A percentile compares a stretch with the other conserved stretches of the same genome.
These are phyloP conservation scores for Nicotiana undulata DNA, from an alignment of 257 asterid species.

Conservation along the genomic window DNA sequence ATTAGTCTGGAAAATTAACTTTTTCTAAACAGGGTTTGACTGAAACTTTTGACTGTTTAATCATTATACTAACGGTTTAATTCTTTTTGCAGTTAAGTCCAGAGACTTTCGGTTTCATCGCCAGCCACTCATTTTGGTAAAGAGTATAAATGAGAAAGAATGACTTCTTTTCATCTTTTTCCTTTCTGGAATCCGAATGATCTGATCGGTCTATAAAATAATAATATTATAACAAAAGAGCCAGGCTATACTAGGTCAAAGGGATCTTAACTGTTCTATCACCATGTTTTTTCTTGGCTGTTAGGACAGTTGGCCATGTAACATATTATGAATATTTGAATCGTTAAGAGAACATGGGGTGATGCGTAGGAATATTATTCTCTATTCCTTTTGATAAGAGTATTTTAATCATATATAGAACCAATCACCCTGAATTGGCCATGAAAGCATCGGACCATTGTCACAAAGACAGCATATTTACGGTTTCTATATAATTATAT, in stretches of 20 bases:
- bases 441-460: not conserved
- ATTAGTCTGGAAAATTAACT: conserved; percentile 4
- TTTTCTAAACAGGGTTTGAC: conserved; percentile 14
- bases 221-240: not conserved
- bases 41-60: conserved; percentile 10
- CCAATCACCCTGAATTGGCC: not conserved
- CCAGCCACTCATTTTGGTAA: conserved; percentile 14
- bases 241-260: conserved; percentile 9
- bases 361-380: conserved; percentile 32
- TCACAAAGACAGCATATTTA: not conserved
- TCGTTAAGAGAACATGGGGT: conserved; percentile 43
- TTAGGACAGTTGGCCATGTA: conserved; percentile 37
- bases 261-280: conserved; percentile 24
- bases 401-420: not conserved
- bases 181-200: not conserved
- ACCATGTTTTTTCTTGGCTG: conserved; percentile 18
- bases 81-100: not conserved
- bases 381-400: conserved; percentile 7
- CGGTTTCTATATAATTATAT: not conserved
- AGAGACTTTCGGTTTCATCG: conserved; percentile 2
- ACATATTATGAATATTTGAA: conserved; percentile 27
- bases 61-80: conserved; percentile 3
- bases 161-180: conserved; percentile 4
- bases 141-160: not conserved
- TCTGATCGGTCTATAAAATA: not conserved